Evolutionary conservation across 768 basidiomycete genomes (phyloP).

Genomic region (Termitomyces sp.): DNA sequence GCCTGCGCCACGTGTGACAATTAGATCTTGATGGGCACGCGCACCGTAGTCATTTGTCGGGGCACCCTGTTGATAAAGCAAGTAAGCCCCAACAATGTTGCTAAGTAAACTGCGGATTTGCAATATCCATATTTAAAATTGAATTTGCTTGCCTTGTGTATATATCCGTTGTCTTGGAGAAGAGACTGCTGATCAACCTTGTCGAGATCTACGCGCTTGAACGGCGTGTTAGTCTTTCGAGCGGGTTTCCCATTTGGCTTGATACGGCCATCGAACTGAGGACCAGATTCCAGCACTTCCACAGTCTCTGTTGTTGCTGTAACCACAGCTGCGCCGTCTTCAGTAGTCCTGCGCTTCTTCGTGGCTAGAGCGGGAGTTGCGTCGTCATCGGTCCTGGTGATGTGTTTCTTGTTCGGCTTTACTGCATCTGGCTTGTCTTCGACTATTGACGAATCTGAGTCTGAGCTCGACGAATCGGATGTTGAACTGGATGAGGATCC

Average conservation of each 20-base stretch:
- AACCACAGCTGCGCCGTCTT: slow-evolving; percentile 41
- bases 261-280: slow-evolving; percentile 10
- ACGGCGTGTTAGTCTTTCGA: slow-evolving; percentile 56
- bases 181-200: slow-evolving; percentile 35
- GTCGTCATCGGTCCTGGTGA: slow-evolving; percentile 4
- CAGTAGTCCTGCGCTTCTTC: slow-evolving; percentile 60
- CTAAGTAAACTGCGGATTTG: not conserved
- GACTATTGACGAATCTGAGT: slow-evolving; percentile 16
- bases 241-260: slow-evolving; percentile 25
- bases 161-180: slow-evolving; percentile 70
- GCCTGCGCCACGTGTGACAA: slow-evolving; percentile 89
- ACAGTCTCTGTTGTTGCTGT: slow-evolving; percentile 32
- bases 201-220: slow-evolving; percentile 73
- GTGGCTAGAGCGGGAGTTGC: slow-evolving; percentile 33
- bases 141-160: slow-evolving; percentile 53
- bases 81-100: not conserved
- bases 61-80: slow-evolving; percentile 41
- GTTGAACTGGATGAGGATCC: not conserved
- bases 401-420: not conserved
- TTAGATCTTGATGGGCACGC: slow-evolving; percentile 78
- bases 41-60: slow-evolving; percentile 81
- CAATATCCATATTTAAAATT: not conserved
- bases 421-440: not conserved
- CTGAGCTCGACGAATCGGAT: slow-evolving; percentile 15
- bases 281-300: slow-evolving; percentile 7